Conservation (phyloP, 2,329 filamentous ascomycete species). For the Xylaria sp. region DNA sequence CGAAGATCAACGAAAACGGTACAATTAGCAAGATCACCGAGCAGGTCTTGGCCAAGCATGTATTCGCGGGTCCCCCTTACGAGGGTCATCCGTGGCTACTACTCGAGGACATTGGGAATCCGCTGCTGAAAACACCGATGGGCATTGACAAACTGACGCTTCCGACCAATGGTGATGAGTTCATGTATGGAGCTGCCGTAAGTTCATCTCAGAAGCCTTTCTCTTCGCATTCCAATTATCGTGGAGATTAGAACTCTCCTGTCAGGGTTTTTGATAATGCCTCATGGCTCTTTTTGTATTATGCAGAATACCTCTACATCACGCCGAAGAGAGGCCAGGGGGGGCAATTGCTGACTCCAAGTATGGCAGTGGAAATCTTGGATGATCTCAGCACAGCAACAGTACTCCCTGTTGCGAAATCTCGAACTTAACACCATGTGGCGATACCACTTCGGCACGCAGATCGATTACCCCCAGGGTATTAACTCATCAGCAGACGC, state of each 20-base stretch:
- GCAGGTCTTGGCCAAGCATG: constrained; percentile 43
- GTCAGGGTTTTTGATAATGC: background rate
- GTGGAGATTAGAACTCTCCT: background rate
- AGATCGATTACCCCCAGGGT: constrained; percentile 41
- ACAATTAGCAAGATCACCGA: constrained; percentile 25
- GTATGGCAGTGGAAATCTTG: constrained; percentile 55
- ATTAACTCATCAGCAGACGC: constrained; percentile 34
- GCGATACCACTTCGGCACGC: constrained; percentile 60
- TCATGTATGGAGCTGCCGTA: constrained; percentile 52
- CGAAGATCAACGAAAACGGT: constrained; percentile 35
- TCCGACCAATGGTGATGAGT: constrained; percentile 35
- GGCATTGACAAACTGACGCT: constrained; percentile 55
- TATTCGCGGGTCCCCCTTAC: constrained; percentile 50
- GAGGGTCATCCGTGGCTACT: constrained; percentile 65
- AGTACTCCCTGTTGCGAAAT: constrained; percentile 62
- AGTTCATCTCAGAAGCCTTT: background rate
- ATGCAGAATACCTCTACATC: background rate
- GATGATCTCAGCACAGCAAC: constrained; percentile 61
- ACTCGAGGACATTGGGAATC: constrained; percentile 47
- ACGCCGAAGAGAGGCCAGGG: background rate
- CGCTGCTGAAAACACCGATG: constrained; percentile 59
- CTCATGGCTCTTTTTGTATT: background rate
- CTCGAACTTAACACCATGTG: constrained; percentile 58
- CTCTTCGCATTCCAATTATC: background rate
- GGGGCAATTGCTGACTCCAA: background rate